Evolutionary conservation across 176 grass and related monocot genomes (phyloP), one percentile per base, ranked within the genome.

Genomic region (Themeda triandra): DNA sequence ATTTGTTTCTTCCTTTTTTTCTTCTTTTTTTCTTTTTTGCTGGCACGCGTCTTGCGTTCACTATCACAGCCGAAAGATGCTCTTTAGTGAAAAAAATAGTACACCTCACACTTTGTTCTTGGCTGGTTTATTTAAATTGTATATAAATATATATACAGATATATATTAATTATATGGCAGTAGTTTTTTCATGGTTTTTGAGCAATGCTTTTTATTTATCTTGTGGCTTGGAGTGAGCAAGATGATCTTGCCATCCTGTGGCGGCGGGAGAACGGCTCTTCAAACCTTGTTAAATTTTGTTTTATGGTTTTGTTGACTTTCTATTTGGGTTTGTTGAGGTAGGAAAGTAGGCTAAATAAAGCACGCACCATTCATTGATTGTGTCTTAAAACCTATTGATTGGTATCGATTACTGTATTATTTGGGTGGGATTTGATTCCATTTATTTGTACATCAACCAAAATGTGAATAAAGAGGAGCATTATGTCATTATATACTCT

Each of bases 191-290:
- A 24, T n/a, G 21, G 54, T 12, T 41, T 78, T 19, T 29, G 36
- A 28, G 51, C 68, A 63, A 21, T 65, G 15, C 5, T 67, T 70
- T 11, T 59, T n/a, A 8, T 21, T 9, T 23, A 25, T 86, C 11
- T 3, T 49, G 15, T 86, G 12, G 11, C 14, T 82, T 73, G 45
- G 33, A 54, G 67, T 85, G 33, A 79, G 25, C 79, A 30, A 69
- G 67, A 62, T 31, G 80, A 2, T 17, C 29, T 90, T 73, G 44
- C 70, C 49, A 4, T 77, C 83, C 10, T 73, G 68, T 75, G 76
- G 72, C 58, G 41, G 81, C 75, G 62, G 75, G 23, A 62, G 14
- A 45, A 83, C 63, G 44, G 0, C 62, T 76, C 76, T 62, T 89
- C 60, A 29, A 37, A 66, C 45, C 39, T 18, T 44, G 6, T 12